Evolutionary conservation across 1,284 basidiomycete species (phyloP).

Genomic region (Marasmius oreades): DNA sequence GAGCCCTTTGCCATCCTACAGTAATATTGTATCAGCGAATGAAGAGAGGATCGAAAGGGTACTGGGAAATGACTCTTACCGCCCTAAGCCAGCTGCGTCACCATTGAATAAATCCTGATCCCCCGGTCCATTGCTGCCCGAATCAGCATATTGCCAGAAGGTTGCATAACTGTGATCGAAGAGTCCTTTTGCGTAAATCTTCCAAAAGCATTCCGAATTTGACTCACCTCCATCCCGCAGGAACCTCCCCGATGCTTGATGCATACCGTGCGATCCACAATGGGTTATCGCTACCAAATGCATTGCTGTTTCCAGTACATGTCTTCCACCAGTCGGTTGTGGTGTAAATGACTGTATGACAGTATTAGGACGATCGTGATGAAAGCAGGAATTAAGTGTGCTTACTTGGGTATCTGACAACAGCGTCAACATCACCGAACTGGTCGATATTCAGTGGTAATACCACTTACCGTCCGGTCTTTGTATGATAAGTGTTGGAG

Average conservation of each 20-base stretch:
- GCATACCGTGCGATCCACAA: constrained; percentile 59
- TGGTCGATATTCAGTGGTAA: constrained; percentile 15
- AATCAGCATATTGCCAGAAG: constrained; percentile 64
- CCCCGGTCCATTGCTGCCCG: constrained; percentile 44
- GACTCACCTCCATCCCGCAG: constrained; percentile 49
- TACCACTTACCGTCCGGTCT: constrained; percentile 40
- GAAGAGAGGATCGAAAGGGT: neutral
- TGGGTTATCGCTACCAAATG: constrained; percentile 48
- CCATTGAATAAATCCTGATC: constrained; percentile 57
- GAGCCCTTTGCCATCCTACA: neutral
- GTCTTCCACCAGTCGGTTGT: constrained; percentile 66
- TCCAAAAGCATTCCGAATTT: neutral
- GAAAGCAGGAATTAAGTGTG: neutral
- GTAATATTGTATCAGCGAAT: neutral
- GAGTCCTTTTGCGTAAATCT: neutral
- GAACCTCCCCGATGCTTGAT: constrained; percentile 45
- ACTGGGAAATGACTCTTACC: constrained; percentile 4
- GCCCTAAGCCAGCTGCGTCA: constrained; percentile 23
- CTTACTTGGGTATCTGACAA: constrained; percentile 33
- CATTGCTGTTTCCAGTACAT: constrained; percentile 56
- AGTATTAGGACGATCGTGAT: neutral
- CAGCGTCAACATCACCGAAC: neutral
- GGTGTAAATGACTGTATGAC: constrained; percentile 53
- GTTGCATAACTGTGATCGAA: constrained; percentile 38
- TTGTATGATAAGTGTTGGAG: constrained; percentile 55